Evolutionary conservation across 2,329 filamentous ascomycete species (phyloP), one percentile per base, ranked within the genome.

Genomic region (Stachybotrys echinatus): DNA sequence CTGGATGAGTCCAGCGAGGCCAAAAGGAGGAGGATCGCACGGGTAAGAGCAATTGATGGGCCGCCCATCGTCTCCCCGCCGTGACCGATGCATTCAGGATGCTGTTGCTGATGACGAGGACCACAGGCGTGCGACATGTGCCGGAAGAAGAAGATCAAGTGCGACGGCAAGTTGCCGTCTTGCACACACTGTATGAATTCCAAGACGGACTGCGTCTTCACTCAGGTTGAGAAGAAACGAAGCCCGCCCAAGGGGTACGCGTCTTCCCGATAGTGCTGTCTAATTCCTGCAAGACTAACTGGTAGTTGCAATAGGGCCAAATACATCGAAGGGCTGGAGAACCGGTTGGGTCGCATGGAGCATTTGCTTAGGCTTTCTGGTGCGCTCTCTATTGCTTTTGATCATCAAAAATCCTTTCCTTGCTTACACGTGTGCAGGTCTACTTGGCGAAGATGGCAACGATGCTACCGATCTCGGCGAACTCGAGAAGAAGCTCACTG

Each of bases 181-280:
- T 99, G 94, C 71, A 92, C 89, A 7, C 94, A 97, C 71, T 99
- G 92, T 69, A 87, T 88, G 67, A 97, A 96, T 69, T 96, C 96
- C 76, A 96, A 96, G 77, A 96, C 92, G 5, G 91, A 96, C 61
- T 99, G 92, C 68, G 83, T 96, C 59, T 97, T 97, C 65, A 97
- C 94, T 1, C 91, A 96, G 66, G 92, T 97, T 37, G 94, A 99
- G 74, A 99, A 99, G 84, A 99, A 99, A 79, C 83, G 94, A 52
- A 94, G 88, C 68, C 92, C 94, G 48, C 94, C 92, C 1, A 99
- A 97, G 77, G 92, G 94, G 91, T 95, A 79, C 57, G 80, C 48
- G 38, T 27, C 18, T n/a, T n/a, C n/a, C n/a, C 27, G 14, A 31
- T 3, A 21, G 4, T n/a, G 20, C 38, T 38, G 8, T 12, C 27